phyloP scores from a whole-genome alignment of 345 rosid species.

The Eucalyptus brandiana region DNA sequence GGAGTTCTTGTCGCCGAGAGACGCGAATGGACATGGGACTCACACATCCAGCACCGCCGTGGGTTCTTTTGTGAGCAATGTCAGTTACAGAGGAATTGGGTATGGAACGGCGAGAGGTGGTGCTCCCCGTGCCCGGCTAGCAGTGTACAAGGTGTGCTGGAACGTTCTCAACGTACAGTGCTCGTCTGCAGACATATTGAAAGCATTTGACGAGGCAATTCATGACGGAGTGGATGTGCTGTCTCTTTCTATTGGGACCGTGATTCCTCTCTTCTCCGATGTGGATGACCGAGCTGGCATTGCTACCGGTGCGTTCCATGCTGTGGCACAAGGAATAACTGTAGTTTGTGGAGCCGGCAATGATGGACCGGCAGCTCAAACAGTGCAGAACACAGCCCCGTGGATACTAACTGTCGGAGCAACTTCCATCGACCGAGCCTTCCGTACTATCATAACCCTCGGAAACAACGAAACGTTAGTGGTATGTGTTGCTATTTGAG shows the following conservation, averaged over 20 bases:
- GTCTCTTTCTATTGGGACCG: slow-evolving; percentile 11
- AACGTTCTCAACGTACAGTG: slow-evolving; percentile 10
- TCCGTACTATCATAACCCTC: slow-evolving; percentile 20
- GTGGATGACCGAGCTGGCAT: slow-evolving; percentile 29
- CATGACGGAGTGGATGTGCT: slow-evolving; percentile 29
- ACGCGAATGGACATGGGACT: slow-evolving; percentile 48
- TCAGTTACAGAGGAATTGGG: slow-evolving; percentile 25
- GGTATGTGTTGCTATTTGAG: background rate
- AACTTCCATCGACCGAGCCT: slow-evolving; percentile 33
- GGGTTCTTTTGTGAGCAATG: slow-evolving; percentile 23
- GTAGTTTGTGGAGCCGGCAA: slow-evolving; percentile 45
- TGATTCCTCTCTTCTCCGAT: slow-evolving; percentile 18
- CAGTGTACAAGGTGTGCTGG: slow-evolving; percentile 52
- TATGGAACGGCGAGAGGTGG: slow-evolving; percentile 31
- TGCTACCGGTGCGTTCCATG: slow-evolving; percentile 40
- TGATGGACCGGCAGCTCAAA: slow-evolving; percentile 20
- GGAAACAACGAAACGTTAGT: slow-evolving; percentile 18
- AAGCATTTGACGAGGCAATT: slow-evolving; percentile 42
- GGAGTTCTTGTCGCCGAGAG: slow-evolving; percentile 39
- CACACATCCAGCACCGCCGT: slow-evolving; percentile 51
- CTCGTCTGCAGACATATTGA: slow-evolving; percentile 28
- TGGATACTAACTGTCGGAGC: slow-evolving; percentile 59
- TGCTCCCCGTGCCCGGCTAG: slow-evolving; percentile 41
- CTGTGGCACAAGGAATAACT: slow-evolving; percentile 33
- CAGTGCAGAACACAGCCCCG: slow-evolving; percentile 32